Conservation (phyloP, 2,329 filamentous ascomycete species). For the Diaporthe capsici region DNA sequence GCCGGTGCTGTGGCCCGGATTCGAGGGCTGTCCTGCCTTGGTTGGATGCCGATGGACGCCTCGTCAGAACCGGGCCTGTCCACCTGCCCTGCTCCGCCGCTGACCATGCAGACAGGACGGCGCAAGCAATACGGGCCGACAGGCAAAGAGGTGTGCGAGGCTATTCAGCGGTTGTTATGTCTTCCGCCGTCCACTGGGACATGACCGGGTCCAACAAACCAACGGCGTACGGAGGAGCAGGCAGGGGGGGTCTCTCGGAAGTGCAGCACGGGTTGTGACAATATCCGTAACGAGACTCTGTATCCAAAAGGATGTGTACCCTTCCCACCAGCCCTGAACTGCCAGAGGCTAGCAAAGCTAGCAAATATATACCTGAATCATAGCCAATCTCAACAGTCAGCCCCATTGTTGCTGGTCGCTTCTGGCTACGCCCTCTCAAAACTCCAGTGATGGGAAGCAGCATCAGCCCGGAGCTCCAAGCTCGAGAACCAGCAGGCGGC, state of each 20-base stretch:
- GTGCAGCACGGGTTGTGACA: neutral
- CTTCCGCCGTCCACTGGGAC: neutral
- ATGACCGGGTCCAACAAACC: neutral
- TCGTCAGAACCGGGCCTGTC: neutral
- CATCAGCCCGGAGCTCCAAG: neutral
- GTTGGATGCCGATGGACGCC: conserved; percentile 12
- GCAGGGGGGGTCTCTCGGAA: neutral
- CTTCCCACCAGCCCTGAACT: neutral
- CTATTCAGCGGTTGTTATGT: neutral
- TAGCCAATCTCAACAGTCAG: conserved; percentile 1
- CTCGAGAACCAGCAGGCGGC: neutral
- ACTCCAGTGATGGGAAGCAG: neutral
- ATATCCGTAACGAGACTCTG: conserved; percentile 3
- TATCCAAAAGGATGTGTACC: conserved; percentile 7
- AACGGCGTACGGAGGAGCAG: neutral
- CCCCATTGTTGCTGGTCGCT: neutral
- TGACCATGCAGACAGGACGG: conserved; percentile 31
- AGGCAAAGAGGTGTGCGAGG: neutral
- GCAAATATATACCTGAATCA: conserved; percentile 16
- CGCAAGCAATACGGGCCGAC: neutral
- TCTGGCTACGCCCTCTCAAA: neutral
- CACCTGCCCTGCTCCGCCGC: conserved; percentile 12
- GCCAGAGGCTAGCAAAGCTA: neutral
- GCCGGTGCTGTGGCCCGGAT: neutral
- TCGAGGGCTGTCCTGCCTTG: neutral